Evolutionary conservation across 2,329 filamentous ascomycete genomes (phyloP).

Genomic region (Lachnum nothofagi): DNA sequence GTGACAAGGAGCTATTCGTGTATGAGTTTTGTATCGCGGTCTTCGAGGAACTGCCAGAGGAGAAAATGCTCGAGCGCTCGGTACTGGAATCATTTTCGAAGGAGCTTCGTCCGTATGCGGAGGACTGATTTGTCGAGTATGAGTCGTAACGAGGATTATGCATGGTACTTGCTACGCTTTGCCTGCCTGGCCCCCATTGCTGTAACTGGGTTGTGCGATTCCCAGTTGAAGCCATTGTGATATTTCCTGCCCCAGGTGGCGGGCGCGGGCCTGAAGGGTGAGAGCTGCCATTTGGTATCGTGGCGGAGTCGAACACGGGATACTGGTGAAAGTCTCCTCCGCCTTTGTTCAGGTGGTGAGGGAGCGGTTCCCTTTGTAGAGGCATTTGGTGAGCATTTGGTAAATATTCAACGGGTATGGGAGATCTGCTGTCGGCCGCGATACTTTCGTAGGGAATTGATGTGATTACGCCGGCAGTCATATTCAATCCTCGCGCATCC

Average conservation of each 20-base stretch:
- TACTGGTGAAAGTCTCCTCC: conserved; percentile 84
- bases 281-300: conserved; percentile 44
- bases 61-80: conserved; percentile 51
- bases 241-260: conserved; percentile 52
- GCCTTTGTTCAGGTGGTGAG: conserved; percentile 77
- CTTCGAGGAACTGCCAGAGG: conserved; percentile 49
- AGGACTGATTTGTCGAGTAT: conserved; percentile 41
- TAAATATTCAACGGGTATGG: conserved; percentile 68
- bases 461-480: conserved; percentile 76
- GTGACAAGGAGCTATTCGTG: conserved; percentile 47
- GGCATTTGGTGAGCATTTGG: conserved; percentile 61
- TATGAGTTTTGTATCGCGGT: conserved; percentile 51
- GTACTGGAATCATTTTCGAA: conserved; percentile 62
- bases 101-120: conserved; percentile 39
- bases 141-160: conserved; percentile 61
- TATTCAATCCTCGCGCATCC: conserved; percentile 59
- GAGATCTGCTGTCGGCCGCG: conserved; percentile 59
- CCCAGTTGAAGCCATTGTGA: conserved; percentile 67
- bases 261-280: conserved; percentile 59
- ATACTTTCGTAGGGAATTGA: conserved; percentile 81
- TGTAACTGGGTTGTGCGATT: conserved; percentile 68
- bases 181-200: conserved; percentile 63
- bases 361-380: conserved; percentile 65
- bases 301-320: conserved; percentile 61
- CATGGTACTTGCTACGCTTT: conserved; percentile 49